These are phyloP conservation scores for Oldenlandia corymbosa DNA, from an alignment of 257 asterid species.

Conservation along the genomic window DNA sequence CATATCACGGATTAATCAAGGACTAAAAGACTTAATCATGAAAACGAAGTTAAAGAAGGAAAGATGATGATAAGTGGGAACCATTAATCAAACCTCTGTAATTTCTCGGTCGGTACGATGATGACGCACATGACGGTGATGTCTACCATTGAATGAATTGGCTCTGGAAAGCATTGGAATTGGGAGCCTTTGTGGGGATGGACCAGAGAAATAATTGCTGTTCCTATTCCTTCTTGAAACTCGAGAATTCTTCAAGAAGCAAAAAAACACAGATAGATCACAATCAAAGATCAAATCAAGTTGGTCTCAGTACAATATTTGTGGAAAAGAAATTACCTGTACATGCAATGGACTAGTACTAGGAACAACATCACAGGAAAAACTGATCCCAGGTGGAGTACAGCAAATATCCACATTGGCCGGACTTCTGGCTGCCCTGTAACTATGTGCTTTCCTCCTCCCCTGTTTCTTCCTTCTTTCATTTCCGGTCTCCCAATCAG, in stretches of 20 bases:
- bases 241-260: constrained; percentile 31
- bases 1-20: constrained; percentile 21
- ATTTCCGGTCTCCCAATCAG: constrained; percentile 11
- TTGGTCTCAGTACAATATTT: too few species aligned
- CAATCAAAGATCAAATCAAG: constrained; percentile 1
- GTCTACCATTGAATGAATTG: constrained; percentile 4
- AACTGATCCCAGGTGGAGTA: constrained; percentile 58
- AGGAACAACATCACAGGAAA: constrained; percentile 48
- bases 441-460: constrained; percentile 16
- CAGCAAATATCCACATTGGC: constrained; percentile 52
- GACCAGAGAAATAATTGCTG: constrained; percentile 11
- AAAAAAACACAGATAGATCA: neutral
- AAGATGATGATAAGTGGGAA: too few species aligned
- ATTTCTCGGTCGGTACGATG: constrained; percentile 31
- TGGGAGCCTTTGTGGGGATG: constrained; percentile 11
- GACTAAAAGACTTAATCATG: neutral
- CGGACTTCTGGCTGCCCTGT: constrained; percentile 18
- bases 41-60: neutral
- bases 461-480: constrained; percentile 22
- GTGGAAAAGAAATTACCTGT: neutral
- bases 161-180: constrained; percentile 12
- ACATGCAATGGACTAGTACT: constrained; percentile 30
- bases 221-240: constrained; percentile 27
- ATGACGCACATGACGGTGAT: constrained; percentile 10
- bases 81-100: constrained; percentile 29